Evolutionary conservation across 1,284 basidiomycete species (phyloP).

Genomic region (Neonothopanus nambi): DNA sequence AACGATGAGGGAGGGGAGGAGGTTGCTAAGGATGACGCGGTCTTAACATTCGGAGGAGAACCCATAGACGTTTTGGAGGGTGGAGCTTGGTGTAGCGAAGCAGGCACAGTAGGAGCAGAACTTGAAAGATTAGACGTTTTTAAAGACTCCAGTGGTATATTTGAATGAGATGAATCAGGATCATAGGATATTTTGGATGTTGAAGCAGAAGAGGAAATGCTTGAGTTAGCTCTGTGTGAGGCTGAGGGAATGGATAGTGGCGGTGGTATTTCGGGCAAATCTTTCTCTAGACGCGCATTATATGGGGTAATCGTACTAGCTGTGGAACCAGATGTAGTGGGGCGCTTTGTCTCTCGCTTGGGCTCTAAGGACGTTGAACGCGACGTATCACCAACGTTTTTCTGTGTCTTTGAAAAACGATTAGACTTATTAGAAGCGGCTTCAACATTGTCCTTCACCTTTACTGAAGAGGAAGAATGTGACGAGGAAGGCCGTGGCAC

Average conservation of each 20-base stretch:
- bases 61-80: background rate
- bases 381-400: background rate
- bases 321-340: conserved; percentile 7
- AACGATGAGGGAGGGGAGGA: background rate
- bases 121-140: background rate
- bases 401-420: background rate
- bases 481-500: background rate
- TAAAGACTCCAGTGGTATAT: background rate
- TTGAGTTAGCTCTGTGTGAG: background rate
- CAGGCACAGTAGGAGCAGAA: background rate
- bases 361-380: background rate
- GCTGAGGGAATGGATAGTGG: background rate
- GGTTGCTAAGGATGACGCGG: background rate
- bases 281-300: background rate
- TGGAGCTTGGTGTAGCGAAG: background rate
- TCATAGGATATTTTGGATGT: background rate
- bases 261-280: no score
- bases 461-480: background rate
- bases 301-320: conserved; percentile 3
- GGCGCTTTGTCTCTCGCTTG: background rate
- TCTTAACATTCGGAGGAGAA: background rate
- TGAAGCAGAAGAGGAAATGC: background rate
- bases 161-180: background rate
- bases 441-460: background rate
- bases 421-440: background rate